These are phyloP conservation scores for Thielaviopsis cerberus DNA, from an alignment of 2,329 filamentous ascomycete genomes.

Conservation along the genomic window DNA sequence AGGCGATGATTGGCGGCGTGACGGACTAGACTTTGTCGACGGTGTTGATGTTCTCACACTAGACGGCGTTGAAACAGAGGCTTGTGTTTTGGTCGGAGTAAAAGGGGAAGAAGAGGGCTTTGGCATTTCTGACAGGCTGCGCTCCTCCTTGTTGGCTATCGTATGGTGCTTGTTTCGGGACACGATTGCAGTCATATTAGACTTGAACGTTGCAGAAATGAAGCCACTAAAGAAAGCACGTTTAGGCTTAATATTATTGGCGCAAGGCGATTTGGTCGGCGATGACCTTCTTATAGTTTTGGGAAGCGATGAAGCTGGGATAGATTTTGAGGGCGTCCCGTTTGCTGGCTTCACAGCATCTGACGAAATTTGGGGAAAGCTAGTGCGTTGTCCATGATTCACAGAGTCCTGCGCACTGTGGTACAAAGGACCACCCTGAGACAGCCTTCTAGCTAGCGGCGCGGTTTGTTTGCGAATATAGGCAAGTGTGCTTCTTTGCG, in stretches of 20 bases:
- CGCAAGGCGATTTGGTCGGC: background rate
- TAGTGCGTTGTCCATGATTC: background rate
- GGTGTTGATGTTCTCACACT: background rate
- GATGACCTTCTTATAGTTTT: background rate
- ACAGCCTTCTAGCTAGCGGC: background rate
- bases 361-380: background rate
- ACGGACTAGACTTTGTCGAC: background rate
- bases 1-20: background rate
- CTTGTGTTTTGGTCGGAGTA: background rate
- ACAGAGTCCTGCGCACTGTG: slow-evolving; percentile 3
- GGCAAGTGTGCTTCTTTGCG: background rate
- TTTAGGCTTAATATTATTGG: background rate
- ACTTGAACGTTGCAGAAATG: slow-evolving; percentile 8
- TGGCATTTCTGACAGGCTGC: background rate
- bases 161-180: background rate
- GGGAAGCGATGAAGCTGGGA: background rate
- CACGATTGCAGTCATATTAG: slow-evolving; percentile 6
- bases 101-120: background rate
- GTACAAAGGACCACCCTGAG: slow-evolving; percentile 1
- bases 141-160: background rate
- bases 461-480: background rate
- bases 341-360: background rate
- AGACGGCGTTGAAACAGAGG: background rate
- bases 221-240: slow-evolving; percentile 6
- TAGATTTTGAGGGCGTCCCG: background rate